Evolutionary conservation across 768 basidiomycete genomes (phyloP).

Genomic region (Agaricus sinodeliciosus): DNA sequence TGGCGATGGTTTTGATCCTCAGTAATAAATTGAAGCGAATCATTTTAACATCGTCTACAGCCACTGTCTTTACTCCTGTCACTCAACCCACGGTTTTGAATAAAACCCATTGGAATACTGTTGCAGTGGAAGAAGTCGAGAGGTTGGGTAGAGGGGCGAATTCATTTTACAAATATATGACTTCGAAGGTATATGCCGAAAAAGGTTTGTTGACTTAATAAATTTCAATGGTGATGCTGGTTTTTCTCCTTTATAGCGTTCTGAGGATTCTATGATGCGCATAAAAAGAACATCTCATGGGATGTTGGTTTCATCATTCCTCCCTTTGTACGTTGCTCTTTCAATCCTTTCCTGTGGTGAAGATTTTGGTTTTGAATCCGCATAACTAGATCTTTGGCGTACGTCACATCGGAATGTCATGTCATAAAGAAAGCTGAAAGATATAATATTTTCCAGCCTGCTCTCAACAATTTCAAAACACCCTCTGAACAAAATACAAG

Average conservation of each 20-base stretch:
- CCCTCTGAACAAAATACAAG: neutral
- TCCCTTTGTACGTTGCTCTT: neutral
- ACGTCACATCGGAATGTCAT: too few species aligned
- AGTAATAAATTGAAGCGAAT: conserved; percentile 6
- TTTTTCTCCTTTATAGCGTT: conserved; percentile 1
- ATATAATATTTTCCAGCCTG: neutral
- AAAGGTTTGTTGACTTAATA: neutral
- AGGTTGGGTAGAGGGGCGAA: neutral
- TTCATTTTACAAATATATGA: conserved; percentile 4
- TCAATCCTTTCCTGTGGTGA: neutral
- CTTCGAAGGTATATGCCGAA: conserved; percentile 8
- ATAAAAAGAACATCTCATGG: conserved; percentile 7
- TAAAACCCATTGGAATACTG: conserved; percentile 7
- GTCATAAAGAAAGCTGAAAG: neutral
- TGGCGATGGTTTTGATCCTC: neutral
- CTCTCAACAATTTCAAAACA: neutral
- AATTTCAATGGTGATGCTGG: neutral
- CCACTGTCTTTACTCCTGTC: neutral
- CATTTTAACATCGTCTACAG: conserved; percentile 7
- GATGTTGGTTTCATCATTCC: conserved; percentile 4
- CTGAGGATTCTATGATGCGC: conserved; percentile 5
- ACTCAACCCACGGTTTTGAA: neutral
- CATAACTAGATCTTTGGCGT: too few species aligned
- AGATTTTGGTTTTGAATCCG: neutral
- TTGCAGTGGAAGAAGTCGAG: neutral